Base-by-base conservation (phyloP, 257 asterid species). In the Marsdenia floribunda region DNA sequence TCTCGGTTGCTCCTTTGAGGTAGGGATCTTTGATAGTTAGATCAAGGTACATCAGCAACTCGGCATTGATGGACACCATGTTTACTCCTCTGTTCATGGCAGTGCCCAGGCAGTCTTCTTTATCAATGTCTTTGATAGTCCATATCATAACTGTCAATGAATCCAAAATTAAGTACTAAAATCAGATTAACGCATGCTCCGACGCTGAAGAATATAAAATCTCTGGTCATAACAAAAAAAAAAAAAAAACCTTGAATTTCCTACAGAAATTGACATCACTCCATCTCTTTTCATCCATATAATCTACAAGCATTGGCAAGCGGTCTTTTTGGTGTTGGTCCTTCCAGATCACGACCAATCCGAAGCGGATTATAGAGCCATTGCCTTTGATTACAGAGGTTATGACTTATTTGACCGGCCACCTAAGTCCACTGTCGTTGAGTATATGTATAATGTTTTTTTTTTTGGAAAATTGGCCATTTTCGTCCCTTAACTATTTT, bases 51-150 rank as follows among this genome's bases (percentile, higher is more conserved):
- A 89, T 81, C 33, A 92, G 71, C n/a, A 92, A 80, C 15, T 96
- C 97, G 1, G 85, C 90, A 16, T 92, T 92, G 8, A 92, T 79
- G 3, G 96, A 85, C 29, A 90, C 96, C 97, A 90, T 92, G 85
- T 82, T 90, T 73, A 92, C 91, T 49, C 83, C 97, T 82, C 98
- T 81, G 85, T 90, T 97, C 97, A 90, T 92, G 3, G 97, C 78
- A 92, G 72, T 9, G 98, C 96, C 98, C 98, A 92, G 0, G 98
- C 97, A 10, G 96, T 84, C 81, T 86, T 92, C 85, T 92, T 96
- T 0, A 97, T 94, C 63, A 87, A 54, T 6, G 98, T 92, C 82
- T 92, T 92, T 0, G 96, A 89, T 64, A 90, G 73, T 12, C 96
- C 97, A 58, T 92, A 93, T 97, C 98, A 92, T 58, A 92, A 81